Evolutionary conservation across 352 stramenopile species (phyloP).

Genomic region (Phytophthora megakarya): DNA sequence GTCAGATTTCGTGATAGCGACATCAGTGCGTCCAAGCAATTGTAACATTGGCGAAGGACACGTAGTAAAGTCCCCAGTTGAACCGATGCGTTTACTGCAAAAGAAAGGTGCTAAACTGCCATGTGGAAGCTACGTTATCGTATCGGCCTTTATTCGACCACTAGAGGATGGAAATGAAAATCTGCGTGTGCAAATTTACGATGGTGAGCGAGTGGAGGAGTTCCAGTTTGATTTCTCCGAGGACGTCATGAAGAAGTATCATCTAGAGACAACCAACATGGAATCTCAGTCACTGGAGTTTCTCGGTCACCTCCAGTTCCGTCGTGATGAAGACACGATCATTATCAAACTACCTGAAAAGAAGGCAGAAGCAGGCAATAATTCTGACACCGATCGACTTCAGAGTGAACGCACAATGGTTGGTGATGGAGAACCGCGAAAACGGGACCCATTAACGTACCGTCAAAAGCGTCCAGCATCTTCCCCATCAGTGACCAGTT

Average conservation of each 20-base stretch:
- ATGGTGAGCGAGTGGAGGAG: constrained; percentile 70
- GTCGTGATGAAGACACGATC: constrained; percentile 60
- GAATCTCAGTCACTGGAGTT: constrained; percentile 51
- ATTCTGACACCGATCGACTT: constrained; percentile 9
- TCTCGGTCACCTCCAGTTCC: constrained; percentile 60
- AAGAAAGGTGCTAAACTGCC: constrained; percentile 66
- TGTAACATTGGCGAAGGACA: constrained; percentile 20
- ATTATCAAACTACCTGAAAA: constrained; percentile 76
- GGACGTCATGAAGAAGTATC: constrained; percentile 62
- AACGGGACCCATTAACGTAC: constrained; percentile 3
- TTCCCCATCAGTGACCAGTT: constrained; percentile 3
- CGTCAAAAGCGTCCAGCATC: constrained; percentile 23
- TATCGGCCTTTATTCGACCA: constrained; percentile 69
- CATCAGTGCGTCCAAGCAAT: constrained; percentile 37
- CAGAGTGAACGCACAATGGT: constrained; percentile 32
- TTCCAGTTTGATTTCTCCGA: constrained; percentile 81
- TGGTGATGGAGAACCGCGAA: constrained; percentile 10
- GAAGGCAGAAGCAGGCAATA: constrained; percentile 15
- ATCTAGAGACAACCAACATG: constrained; percentile 41
- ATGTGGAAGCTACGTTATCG: constrained; percentile 66
- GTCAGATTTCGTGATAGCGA: constrained; percentile 75
- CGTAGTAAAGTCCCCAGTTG: constrained; percentile 41
- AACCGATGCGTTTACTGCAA: constrained; percentile 59
- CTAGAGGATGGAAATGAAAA: constrained; percentile 79
- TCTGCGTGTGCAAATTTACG: constrained; percentile 72